phyloP scores from a whole-genome alignment of 352 stramenopile genomes.

The Globisporangium orthogonon region DNA sequence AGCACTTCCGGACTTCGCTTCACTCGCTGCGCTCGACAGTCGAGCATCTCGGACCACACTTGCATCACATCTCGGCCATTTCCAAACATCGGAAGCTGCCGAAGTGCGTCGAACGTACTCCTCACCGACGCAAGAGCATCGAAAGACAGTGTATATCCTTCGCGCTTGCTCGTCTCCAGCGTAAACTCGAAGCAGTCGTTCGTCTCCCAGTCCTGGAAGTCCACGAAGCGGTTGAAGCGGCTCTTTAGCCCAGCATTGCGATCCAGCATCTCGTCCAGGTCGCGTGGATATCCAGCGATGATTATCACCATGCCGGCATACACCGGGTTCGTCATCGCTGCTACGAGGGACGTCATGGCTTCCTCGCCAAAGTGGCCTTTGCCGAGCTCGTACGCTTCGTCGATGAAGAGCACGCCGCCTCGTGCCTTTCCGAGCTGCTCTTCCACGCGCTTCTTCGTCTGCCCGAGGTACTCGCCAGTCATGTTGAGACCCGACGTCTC shows the following conservation, averaged over 20 bases:
- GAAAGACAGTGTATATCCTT: constrained; percentile 31
- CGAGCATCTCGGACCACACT: constrained; percentile 55
- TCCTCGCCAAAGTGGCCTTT: constrained; percentile 80
- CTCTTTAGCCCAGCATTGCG: constrained; percentile 88
- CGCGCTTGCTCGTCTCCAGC: constrained; percentile 27
- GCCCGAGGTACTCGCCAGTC: constrained; percentile 82
- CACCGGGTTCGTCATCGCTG: constrained; percentile 80
- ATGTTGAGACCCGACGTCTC: constrained; percentile 84
- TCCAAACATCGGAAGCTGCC: constrained; percentile 47
- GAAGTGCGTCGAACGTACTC: constrained; percentile 32
- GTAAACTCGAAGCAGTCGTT: constrained; percentile 74
- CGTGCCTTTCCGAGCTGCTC: constrained; percentile 85
- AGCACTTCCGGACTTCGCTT: constrained; percentile 32
- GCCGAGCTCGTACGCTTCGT: constrained; percentile 90
- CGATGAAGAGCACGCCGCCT: constrained; percentile 91
- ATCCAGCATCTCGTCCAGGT: constrained; percentile 88
- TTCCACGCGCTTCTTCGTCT: constrained; percentile 87
- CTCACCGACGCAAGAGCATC: constrained; percentile 22
- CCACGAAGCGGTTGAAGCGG: constrained; percentile 84
- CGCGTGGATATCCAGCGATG: constrained; percentile 83
- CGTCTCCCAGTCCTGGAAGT: constrained; percentile 87
- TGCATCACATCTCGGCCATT: constrained; percentile 70
- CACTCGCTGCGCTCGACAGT: constrained; percentile 60
- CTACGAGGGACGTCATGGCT: constrained; percentile 87
- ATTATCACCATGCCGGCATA: constrained; percentile 88